Evolutionary conservation across 2,329 filamentous ascomycete species (phyloP).

Genomic region (Pseudocercospora macadamiae): DNA sequence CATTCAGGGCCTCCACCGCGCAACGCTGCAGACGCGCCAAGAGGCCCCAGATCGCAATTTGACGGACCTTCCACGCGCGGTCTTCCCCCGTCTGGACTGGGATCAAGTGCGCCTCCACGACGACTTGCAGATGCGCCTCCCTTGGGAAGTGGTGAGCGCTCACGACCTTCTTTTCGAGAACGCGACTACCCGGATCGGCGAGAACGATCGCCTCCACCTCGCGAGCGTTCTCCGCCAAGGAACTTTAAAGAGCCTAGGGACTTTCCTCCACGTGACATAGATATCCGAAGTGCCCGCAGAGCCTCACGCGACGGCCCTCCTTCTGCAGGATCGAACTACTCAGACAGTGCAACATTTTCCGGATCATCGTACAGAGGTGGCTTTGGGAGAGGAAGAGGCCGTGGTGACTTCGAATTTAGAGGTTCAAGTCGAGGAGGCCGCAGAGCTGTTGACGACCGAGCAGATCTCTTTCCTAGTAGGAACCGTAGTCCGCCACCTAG

Average conservation of each 20-base stretch:
- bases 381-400: constrained; percentile 51
- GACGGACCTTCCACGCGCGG: constrained; percentile 56
- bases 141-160: constrained; percentile 61
- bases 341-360: constrained; percentile 64
- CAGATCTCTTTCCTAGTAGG: constrained; percentile 55
- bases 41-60: constrained; percentile 78
- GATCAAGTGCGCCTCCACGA: constrained; percentile 56
- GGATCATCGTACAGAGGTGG: constrained; percentile 44
- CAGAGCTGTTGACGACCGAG: constrained; percentile 49
- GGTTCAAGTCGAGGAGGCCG: constrained; percentile 50
- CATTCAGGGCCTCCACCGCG: constrained; percentile 30
- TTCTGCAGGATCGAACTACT: constrained; percentile 71
- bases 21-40: constrained; percentile 64
- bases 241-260: constrained; percentile 65
- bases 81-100: constrained; percentile 51
- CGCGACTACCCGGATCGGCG: constrained; percentile 55
- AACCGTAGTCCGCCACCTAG: constrained; percentile 55
- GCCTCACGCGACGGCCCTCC: constrained; percentile 73
- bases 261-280: constrained; percentile 62
- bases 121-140: constrained; percentile 59
- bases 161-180: constrained; percentile 56
- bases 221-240: constrained; percentile 66
- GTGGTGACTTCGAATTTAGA: constrained; percentile 55
- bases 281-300: constrained; percentile 68
- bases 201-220: constrained; percentile 63